These are phyloP conservation scores for Ustilago vetiveriae DNA, from an alignment of 1,284 basidiomycete genomes.

Conservation along the genomic window DNA sequence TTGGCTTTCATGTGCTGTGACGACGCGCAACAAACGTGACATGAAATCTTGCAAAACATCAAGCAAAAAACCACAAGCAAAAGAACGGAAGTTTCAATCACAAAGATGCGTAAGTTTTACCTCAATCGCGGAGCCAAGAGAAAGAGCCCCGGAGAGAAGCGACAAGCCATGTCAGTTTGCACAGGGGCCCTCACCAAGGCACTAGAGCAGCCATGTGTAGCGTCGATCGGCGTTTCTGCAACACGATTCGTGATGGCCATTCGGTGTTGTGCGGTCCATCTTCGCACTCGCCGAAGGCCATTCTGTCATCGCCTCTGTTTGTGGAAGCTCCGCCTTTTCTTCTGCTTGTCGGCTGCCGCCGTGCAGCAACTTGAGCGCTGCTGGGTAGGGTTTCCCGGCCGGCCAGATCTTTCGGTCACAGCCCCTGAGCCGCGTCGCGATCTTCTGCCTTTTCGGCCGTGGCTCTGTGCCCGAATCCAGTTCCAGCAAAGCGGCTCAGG, in stretches of 20 bases:
- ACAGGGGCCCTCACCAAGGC: neutral
- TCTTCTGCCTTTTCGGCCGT: too few species aligned
- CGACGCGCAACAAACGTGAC: neutral
- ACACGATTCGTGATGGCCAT: neutral
- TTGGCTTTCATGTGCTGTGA: slow-evolving; percentile 8
- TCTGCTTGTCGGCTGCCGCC: neutral
- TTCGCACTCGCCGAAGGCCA: too few species aligned
- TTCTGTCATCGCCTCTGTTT: neutral
- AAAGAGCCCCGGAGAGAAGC: too few species aligned
- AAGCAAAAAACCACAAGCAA: too few species aligned
- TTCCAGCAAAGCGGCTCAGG: too few species aligned
- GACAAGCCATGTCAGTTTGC: too few species aligned
- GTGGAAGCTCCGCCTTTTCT: neutral
- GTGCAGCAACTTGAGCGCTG: neutral
- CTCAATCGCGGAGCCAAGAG: too few species aligned
- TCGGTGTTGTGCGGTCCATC: too few species aligned
- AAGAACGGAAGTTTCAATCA: too few species aligned
- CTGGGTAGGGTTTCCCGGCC: neutral
- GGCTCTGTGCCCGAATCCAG: too few species aligned
- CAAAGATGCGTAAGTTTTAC: too few species aligned
- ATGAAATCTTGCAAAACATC: too few species aligned
- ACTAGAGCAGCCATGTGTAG: neutral
- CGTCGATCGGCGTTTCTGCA: slow-evolving; percentile 1
- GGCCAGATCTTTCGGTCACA: neutral
- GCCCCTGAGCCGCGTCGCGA: neutral